Evolutionary conservation across 1,139 yeast genomes (phyloP), one percentile per base, ranked within the genome.

Genomic region (Pneumocystis wakefieldiae): DNA sequence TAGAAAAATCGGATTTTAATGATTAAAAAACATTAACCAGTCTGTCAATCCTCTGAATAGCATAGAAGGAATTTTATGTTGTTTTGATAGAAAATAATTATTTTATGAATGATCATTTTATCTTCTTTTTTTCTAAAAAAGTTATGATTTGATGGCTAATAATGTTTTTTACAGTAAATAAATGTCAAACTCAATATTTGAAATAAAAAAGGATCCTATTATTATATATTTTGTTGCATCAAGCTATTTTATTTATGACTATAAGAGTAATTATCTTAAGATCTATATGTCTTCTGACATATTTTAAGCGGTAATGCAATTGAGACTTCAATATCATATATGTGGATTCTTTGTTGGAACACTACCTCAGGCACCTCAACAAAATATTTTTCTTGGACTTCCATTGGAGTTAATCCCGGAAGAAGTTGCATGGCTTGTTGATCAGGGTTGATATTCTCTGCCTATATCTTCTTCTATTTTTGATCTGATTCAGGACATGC

Each of bases 331-430:
- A 29, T 74, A 78, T 59, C 79, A 81, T 57, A 79, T 92, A 0
- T 78, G 84, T 57, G 98, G 98, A 0, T 82, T 86, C 1, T 76
- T 92, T 24, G 76, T 82, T 1, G 98, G 98, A 0, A 86, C 96
- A 0, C 75, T 92, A 53, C 87, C 96, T 0, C 80, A 83, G 61
- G 90, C 91, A 28, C 95, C 97, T 1, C 98, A 92, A 73, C 98
- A 92, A 70, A 91, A 89, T 71, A 78, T 85, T 57, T 86, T 91
- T 70, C 77, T 88, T 62, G 95, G 96, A 0, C 76, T 91, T 3
- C 98, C 98, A 0, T 74, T 91, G 62, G 82, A 83, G 69, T 76
- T 92, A 60, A 80, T 83, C 75, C 74, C 82, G 0, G 95, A 87
- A 73, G 97, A 92, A 69, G 82, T 84, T 0, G 67, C 83, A 14